Evolutionary conservation across 805 yeast genomes (phyloP).

Genomic region (Lipomyces lipofer): DNA sequence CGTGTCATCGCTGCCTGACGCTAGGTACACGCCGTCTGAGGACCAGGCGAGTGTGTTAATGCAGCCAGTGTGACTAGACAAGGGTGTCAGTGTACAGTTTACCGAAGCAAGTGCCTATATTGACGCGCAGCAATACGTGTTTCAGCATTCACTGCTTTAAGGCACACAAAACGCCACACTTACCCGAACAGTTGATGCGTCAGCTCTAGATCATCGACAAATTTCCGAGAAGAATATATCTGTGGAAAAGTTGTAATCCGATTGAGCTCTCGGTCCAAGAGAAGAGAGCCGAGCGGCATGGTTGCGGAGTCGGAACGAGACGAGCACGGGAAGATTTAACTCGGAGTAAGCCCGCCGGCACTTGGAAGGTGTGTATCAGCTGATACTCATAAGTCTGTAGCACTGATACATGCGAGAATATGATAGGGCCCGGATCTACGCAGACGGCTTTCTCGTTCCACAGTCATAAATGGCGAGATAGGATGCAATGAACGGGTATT

Average conservation of each 20-base stretch:
- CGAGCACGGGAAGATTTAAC: too few relatives aligned
- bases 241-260: neutral
- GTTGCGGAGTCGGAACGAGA: too few relatives aligned
- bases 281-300: neutral
- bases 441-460: too few relatives aligned
- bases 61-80: conserved; percentile 26
- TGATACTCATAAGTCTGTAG: too few relatives aligned
- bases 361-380: too few relatives aligned
- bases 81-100: neutral
- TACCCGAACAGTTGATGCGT: conserved; percentile 29
- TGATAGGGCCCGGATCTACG: too few relatives aligned
- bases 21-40: conserved; percentile 24
- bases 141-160: neutral
- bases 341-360: too few relatives aligned
- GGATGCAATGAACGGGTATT: too few relatives aligned
- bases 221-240: conserved; percentile 15
- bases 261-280: conserved; percentile 2
- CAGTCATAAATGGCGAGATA: too few relatives aligned
- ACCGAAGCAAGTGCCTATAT: neutral
- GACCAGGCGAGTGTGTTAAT: conserved; percentile 32
- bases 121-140: too few relatives aligned
- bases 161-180: neutral
- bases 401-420: too few relatives aligned
- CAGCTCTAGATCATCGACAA: conserved; percentile 22
- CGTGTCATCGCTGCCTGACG: conserved; percentile 32